phyloP scores from a whole-genome alignment of 768 basidiomycete genomes.

The Mycena capillaripes region DNA sequence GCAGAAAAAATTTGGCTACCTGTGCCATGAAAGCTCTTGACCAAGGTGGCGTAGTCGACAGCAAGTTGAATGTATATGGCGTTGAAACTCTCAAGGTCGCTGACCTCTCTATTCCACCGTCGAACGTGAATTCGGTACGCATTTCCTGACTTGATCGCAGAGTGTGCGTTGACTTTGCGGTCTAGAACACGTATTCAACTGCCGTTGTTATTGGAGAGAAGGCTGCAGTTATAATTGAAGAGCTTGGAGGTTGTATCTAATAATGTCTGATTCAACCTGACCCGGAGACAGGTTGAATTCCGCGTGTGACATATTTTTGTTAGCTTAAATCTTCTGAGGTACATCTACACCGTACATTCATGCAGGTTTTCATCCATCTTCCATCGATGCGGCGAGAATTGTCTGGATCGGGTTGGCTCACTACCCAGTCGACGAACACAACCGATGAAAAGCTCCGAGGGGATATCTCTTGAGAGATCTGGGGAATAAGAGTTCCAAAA shows the following conservation, averaged over 20 bases:
- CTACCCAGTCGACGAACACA: too few relatives aligned
- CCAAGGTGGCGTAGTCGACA: constrained; percentile 72
- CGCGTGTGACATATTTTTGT: too few relatives aligned
- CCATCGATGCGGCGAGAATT: too few relatives aligned
- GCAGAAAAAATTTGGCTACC: constrained; percentile 64
- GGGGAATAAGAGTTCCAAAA: too few relatives aligned
- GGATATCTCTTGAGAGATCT: too few relatives aligned
- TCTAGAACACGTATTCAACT: constrained; percentile 57
- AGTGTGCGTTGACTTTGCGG: constrained; percentile 42
- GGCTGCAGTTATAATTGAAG: constrained; percentile 71
- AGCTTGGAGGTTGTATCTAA: constrained; percentile 45
- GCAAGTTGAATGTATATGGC: constrained; percentile 74
- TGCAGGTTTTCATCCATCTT: too few relatives aligned
- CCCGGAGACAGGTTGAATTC: too few relatives aligned
- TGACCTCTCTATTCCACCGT: constrained; percentile 46
- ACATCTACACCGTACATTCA: too few relatives aligned
- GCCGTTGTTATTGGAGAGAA: constrained; percentile 71
- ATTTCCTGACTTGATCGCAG: neutral
- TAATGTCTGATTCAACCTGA: too few relatives aligned
- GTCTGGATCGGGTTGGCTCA: too few relatives aligned
- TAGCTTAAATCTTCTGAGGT: too few relatives aligned
- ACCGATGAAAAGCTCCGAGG: too few relatives aligned
- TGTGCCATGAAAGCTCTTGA: constrained; percentile 77
- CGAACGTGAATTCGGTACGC: neutral
- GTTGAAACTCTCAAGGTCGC: constrained; percentile 71